phyloP scores from a whole-genome alignment of 2,329 filamentous ascomycete genomes.

The Gliomastix tumulicola region DNA sequence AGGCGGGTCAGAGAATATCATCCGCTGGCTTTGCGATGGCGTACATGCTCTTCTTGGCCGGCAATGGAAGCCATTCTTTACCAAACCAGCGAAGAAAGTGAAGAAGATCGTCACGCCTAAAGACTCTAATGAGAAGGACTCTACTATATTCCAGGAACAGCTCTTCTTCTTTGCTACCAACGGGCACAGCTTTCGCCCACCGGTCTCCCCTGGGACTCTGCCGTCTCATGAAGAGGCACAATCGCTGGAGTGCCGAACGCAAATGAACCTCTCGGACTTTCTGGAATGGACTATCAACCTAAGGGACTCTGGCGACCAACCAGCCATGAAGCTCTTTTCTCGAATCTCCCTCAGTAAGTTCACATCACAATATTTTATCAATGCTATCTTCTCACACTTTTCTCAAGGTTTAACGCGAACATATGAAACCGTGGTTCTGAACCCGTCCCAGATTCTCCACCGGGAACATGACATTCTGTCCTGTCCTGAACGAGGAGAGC shows the following conservation, averaged over 20 bases:
- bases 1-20: slow-evolving; percentile 14
- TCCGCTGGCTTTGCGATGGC: slow-evolving; percentile 16
- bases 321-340: slow-evolving; percentile 50
- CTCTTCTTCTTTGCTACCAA: slow-evolving; percentile 50
- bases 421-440: slow-evolving; percentile 34
- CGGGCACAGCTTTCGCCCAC: slow-evolving; percentile 31
- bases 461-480: slow-evolving; percentile 22
- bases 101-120: slow-evolving; percentile 22
- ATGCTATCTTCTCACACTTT: slow-evolving; percentile 3
- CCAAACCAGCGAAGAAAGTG: slow-evolving; percentile 29
- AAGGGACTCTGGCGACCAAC: slow-evolving; percentile 23
- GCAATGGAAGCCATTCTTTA: slow-evolving; percentile 40
- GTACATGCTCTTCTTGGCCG: slow-evolving; percentile 38
- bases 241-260: slow-evolving; percentile 13
- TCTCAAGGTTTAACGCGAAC: slow-evolving; percentile 51
- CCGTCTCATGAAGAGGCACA: slow-evolving; percentile 15
- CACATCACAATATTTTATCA: accelerated
- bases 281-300: slow-evolving; percentile 46
- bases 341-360: slow-evolving; percentile 45
- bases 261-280: slow-evolving; percentile 30
- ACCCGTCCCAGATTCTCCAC: slow-evolving; percentile 36
- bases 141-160: slow-evolving; percentile 23
- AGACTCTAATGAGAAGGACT: slow-evolving; percentile 17
- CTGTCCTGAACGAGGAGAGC: slow-evolving; percentile 2
- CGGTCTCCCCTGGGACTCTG: slow-evolving; percentile 5